A percentile compares a stretch with the other conserved stretches of the same genome.
phyloP scores from a whole-genome alignment of 805 yeast species.

The Spathaspora girioi region DNA sequence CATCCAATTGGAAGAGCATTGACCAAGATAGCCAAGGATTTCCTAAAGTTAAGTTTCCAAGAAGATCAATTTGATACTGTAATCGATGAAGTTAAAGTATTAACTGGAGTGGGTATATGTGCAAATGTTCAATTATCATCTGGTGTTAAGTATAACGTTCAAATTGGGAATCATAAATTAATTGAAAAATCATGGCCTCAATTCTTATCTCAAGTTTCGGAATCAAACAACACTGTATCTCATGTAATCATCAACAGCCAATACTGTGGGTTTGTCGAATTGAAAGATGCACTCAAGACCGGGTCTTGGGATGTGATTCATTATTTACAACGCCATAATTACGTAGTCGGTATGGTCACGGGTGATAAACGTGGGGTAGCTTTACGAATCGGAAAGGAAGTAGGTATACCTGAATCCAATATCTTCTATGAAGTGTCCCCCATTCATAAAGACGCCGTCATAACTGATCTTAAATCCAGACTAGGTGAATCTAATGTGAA shows the following conservation, averaged over 20 bases:
- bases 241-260: constrained; percentile 56
- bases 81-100: constrained; percentile 31
- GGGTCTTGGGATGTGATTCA: constrained; percentile 62
- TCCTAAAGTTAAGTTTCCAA: constrained; percentile 26
- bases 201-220: neutral
- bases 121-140: constrained; percentile 17
- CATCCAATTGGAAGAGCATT: constrained; percentile 87
- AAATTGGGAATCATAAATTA: constrained; percentile 52
- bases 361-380: constrained; percentile 79
- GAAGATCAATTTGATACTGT: constrained; percentile 28
- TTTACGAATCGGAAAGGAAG: constrained; percentile 53
- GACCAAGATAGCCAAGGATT: constrained; percentile 28
- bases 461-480: constrained; percentile 51
- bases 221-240: constrained; percentile 42
- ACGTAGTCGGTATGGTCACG: constrained; percentile 78
- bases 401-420: constrained; percentile 62
- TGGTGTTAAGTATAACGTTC: constrained; percentile 24
- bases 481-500: constrained; percentile 28
- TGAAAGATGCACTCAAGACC: constrained; percentile 64
- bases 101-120: constrained; percentile 45
- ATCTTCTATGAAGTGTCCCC: constrained; percentile 79
- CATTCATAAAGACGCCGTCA: constrained; percentile 65
- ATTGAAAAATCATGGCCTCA: constrained; percentile 14
- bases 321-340: constrained; percentile 49
- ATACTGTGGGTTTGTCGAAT: constrained; percentile 62